Conservation (phyloP, 495 filamentous ascomycete genomes). For the Podospora appendiculata region DNA sequence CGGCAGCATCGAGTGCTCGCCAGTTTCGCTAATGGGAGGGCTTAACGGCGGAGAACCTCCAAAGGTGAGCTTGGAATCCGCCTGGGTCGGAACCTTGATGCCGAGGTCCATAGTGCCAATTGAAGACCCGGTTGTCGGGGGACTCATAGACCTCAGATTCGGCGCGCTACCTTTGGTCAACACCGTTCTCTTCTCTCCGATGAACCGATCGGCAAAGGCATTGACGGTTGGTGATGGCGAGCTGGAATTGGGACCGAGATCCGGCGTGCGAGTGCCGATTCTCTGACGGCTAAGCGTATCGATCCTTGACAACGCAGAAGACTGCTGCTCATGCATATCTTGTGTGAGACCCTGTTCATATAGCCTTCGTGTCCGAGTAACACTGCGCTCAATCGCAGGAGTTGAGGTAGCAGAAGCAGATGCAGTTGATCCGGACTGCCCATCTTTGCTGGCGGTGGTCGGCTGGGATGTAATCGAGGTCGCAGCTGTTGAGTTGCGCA, state of each 20-base stretch:
- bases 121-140: constrained; percentile 23
- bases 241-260: constrained; percentile 15
- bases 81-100: constrained; percentile 18
- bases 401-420: constrained; percentile 21
- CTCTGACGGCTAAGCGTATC: constrained; percentile 62
- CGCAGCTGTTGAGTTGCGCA: constrained; percentile 78
- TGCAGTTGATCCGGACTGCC: constrained; percentile 30
- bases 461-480: constrained; percentile 82
- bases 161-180: constrained; percentile 40
- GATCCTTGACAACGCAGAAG: constrained; percentile 64
- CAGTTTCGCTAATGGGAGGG: constrained; percentile 63
- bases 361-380: constrained; percentile 63
- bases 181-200: constrained; percentile 24
- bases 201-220: constrained; percentile 24
- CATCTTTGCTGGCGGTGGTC: constrained; percentile 40
- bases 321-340: constrained; percentile 73
- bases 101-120: constrained; percentile 20
- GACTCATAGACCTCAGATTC: constrained; percentile 36
- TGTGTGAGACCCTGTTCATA: constrained; percentile 83
- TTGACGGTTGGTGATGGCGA: constrained; percentile 21
- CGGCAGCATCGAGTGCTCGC: constrained; percentile 49
- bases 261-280: constrained; percentile 41
- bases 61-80: constrained; percentile 35
- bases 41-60: constrained; percentile 58
- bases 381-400: constrained; percentile 37